Base-by-base conservation (phyloP, 306 rosid genomes). In the Cicer pinnatifidum region DNA sequence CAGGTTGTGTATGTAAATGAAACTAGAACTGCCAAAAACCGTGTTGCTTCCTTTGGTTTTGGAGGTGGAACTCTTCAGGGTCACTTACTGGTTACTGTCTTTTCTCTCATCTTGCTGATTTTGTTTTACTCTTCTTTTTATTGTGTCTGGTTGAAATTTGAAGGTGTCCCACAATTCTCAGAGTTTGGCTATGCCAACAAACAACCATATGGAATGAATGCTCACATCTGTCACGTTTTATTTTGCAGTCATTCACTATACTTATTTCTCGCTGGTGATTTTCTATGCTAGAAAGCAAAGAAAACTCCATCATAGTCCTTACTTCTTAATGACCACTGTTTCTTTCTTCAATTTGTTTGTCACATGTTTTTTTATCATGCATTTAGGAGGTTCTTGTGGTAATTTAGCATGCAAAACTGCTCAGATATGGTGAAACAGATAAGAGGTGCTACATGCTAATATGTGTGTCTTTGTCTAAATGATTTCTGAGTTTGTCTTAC, bases 41-140 rank as follows among this genome's bases (percentile, higher is more conserved):
- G 83, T 11, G 16, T 47, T 54, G 75, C 88, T 13, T 85, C 90
- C 74, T 94, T 91, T 82, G 85, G 91, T 37, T 94, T 89, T 75
- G 95, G 97, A 71, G 83, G 98, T 15, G 98, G 98, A 69, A 94
- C 98, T 68, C 96, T 91, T 71, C 90, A 83, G 62, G 96, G 98
- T 63, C 98, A 94, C 89, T 82, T 94, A 71, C 86, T 94, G 95
- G 97, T 91, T 78, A 82, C 85, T 87, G 7, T 62, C 33, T 75
- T 51, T 78, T 15, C 67, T 37, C 61, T 54, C 10, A 15, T 46
- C 76, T 47, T 51, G 28, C 43, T 54, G 35, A 17, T 65, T 60
- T 72, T 33, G 33, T 46, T 44, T 65, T 44, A 57, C 48, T 62
- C 72, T 44, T 28, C 5, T 57, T 28, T 40, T 33, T 11, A 8